A percentile compares a stretch with the other conserved stretches of the same genome.
phyloP scores from a whole-genome alignment of 2,329 filamentous ascomycete genomes.

The Aspergillus ibericus region DNA sequence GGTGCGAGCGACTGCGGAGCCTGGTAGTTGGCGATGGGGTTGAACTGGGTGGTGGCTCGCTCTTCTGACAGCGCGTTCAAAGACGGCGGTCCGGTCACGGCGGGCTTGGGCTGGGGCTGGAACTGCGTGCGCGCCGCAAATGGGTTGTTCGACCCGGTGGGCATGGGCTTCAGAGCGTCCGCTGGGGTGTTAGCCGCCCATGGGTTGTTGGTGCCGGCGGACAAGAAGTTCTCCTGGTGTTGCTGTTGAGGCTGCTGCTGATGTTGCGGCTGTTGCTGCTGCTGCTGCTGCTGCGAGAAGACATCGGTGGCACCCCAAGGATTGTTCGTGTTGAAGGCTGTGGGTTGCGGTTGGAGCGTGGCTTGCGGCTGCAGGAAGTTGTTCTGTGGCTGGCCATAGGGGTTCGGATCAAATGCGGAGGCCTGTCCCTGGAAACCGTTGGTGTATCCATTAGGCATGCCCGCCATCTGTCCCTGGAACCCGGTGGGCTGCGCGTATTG shows the following conservation, averaged over 20 bases:
- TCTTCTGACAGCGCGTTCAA: constrained; percentile 80
- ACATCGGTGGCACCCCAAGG: constrained; percentile 56
- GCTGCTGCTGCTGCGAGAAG: constrained; percentile 52
- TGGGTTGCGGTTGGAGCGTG: constrained; percentile 59
- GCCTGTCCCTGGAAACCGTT: constrained; percentile 70
- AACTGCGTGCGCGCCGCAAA: constrained; percentile 71
- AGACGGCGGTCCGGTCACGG: constrained; percentile 63
- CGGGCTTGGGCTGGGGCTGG: constrained; percentile 48
- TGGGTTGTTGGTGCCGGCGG: constrained; percentile 88
- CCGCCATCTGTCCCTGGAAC: constrained; percentile 60
- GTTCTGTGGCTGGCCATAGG: constrained; percentile 41
- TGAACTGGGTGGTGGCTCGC: constrained; percentile 68
- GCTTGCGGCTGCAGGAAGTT: constrained; percentile 52
- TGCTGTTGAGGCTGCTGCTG: constrained; percentile 43
- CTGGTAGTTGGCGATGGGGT: constrained; percentile 52
- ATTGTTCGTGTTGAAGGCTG: constrained; percentile 57
- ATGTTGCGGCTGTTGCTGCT: constrained; percentile 41
- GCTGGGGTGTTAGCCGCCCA: constrained; percentile 70
- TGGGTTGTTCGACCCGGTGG: constrained; percentile 96
- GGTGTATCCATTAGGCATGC: constrained; percentile 68
- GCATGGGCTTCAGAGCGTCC: constrained; percentile 72
- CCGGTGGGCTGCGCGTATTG: constrained; percentile 77
- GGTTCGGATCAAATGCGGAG: constrained; percentile 65
- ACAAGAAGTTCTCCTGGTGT: constrained; percentile 61
- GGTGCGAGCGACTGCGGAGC: constrained; percentile 34